phyloP scores from a whole-genome alignment of 306 rosid species.

The Castanospermum australe region DNA sequence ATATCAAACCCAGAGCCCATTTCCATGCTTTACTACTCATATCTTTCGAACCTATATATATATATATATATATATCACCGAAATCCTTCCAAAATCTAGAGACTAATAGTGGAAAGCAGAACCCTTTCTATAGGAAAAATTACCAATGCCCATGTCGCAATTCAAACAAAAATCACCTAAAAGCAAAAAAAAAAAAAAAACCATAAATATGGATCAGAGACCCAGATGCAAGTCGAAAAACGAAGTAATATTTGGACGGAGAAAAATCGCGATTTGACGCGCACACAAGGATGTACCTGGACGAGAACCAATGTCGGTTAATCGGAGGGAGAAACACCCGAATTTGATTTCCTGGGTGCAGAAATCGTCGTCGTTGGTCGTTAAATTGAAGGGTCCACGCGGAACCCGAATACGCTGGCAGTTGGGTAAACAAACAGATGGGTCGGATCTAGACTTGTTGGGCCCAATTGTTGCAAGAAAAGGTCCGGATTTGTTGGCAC shows the following conservation, averaged over 20 bases:
- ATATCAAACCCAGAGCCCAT: constrained; percentile 79
- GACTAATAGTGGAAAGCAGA: neutral
- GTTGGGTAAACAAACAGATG: neutral
- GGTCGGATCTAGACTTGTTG: neutral
- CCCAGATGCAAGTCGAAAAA: neutral
- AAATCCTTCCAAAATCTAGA: neutral
- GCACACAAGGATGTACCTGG: neutral
- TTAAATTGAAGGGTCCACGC: neutral
- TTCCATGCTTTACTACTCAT: constrained; percentile 64
- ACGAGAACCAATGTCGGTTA: neutral
- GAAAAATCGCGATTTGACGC: neutral
- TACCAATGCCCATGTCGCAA: constrained; percentile 25
- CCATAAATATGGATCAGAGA: neutral
- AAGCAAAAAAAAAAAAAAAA: neutral
- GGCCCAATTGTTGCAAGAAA: neutral
- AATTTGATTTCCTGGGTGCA: neutral
- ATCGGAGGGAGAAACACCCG: neutral
- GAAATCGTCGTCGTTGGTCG: neutral
- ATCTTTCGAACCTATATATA: constrained; percentile 29
- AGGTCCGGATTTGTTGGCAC: no score
- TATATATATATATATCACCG: neutral
- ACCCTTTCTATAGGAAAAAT: constrained; percentile 1
- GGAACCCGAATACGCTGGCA: neutral
- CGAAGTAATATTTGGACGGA: neutral
- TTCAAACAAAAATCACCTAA: constrained; percentile 33